Percentiles rank a stretch among this genome's conserved stretches.
Evolutionary conservation across 2,329 filamentous ascomycete species (phyloP).

Genomic region (Metarhizium rileyi): DNA sequence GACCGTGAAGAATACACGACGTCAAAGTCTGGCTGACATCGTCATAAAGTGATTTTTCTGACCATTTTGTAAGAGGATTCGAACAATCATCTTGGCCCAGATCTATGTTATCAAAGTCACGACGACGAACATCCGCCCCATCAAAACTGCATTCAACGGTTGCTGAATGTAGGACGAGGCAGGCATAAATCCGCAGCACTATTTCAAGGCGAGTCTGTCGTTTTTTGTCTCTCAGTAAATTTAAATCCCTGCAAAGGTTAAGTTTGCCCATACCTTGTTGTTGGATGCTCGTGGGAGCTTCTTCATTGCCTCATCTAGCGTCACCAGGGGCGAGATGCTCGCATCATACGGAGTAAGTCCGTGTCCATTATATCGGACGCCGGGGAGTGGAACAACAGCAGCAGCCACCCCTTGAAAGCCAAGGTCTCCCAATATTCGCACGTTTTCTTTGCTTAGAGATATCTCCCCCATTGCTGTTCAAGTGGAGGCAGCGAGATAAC

Average conservation of each 20-base stretch:
- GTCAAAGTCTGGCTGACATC: background rate
- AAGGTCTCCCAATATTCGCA: background rate
- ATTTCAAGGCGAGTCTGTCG: background rate
- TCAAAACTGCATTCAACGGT: background rate
- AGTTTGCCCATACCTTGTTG: background rate
- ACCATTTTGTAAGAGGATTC: background rate
- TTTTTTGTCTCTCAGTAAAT: background rate
- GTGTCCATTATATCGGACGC: background rate
- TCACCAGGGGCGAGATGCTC: background rate
- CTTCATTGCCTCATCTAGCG: background rate
- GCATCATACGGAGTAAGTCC: background rate
- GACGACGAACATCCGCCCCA: background rate
- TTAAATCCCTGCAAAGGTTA: background rate
- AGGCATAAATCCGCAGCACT: background rate
- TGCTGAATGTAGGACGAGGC: background rate
- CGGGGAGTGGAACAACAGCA: background rate
- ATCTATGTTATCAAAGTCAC: background rate
- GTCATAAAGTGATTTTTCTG: background rate
- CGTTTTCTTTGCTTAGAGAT: slow-evolving; percentile 1
- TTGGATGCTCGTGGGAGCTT: background rate
- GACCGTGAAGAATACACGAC: background rate
- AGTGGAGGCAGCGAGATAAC: background rate
- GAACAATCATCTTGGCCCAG: no score
- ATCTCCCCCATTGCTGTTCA: background rate
- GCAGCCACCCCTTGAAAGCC: background rate